phyloP scores from a whole-genome alignment of 1,284 basidiomycete genomes.

The Boletus sp. region DNA sequence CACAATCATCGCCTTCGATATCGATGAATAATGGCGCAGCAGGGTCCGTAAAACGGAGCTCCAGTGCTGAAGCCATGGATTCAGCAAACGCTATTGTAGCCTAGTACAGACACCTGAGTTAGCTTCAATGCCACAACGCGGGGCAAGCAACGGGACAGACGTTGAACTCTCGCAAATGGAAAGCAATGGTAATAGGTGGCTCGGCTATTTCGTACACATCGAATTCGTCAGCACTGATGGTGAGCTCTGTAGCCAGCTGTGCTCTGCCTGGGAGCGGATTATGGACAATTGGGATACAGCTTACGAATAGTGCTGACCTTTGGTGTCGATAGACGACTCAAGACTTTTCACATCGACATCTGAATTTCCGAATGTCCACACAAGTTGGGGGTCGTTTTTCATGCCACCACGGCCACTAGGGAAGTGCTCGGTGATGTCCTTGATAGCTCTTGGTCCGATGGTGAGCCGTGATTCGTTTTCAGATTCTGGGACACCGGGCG shows the following conservation, averaged over 20 bases:
- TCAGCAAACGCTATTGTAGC: slow-evolving; percentile 76
- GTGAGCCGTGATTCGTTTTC: slow-evolving; percentile 58
- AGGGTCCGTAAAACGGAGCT: slow-evolving; percentile 71
- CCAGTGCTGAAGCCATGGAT: slow-evolving; percentile 55
- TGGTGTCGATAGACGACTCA: slow-evolving; percentile 60
- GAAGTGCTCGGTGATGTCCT: slow-evolving; percentile 79
- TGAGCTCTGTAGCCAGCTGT: slow-evolving; percentile 68
- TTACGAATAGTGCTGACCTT: slow-evolving; percentile 41
- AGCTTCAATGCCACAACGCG: slow-evolving; percentile 1
- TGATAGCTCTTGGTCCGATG: slow-evolving; percentile 65
- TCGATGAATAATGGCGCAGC: slow-evolving; percentile 70
- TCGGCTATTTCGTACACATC: slow-evolving; percentile 64
- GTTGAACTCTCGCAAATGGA: slow-evolving; percentile 79
- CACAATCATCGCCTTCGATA: slow-evolving; percentile 58
- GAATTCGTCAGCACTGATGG: slow-evolving; percentile 71
- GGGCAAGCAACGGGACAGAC: slow-evolving; percentile 35
- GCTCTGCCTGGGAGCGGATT: slow-evolving; percentile 43
- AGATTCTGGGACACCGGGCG: slow-evolving; percentile 55
- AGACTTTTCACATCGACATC: slow-evolving; percentile 67
- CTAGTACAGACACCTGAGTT: slow-evolving; percentile 35
- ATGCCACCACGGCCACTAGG: slow-evolving; percentile 53
- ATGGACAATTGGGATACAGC: neutral
- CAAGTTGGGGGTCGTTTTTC: slow-evolving; percentile 69
- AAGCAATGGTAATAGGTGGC: slow-evolving; percentile 62
- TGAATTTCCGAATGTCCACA: slow-evolving; percentile 66